These are phyloP conservation scores for Pezizomycotina sp. DNA, from an alignment of 2,329 filamentous ascomycete genomes.

Conservation along the genomic window DNA sequence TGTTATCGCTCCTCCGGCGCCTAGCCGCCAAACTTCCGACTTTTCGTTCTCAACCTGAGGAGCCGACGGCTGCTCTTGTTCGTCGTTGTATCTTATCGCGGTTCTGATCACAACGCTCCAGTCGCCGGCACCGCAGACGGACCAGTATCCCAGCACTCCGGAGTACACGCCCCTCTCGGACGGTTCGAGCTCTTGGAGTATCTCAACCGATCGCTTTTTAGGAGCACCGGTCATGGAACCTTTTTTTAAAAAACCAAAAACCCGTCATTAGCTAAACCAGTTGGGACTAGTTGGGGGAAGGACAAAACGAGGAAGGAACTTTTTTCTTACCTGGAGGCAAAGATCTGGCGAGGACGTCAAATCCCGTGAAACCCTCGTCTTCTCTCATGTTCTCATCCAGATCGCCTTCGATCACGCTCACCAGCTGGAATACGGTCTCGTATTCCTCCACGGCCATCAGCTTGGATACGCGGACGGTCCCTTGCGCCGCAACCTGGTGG, in stretches of 20 bases:
- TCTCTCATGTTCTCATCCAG: conserved; percentile 27
- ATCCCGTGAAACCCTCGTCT: conserved; percentile 39
- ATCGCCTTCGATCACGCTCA: conserved; percentile 65
- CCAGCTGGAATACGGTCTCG: conserved; percentile 77
- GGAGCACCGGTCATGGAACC: conserved; percentile 96
- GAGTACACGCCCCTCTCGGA: conserved; percentile 62
- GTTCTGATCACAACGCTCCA: conserved; percentile 85
- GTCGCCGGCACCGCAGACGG: conserved; percentile 67
- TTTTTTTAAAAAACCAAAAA: too few relatives aligned
- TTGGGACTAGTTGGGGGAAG: too few relatives aligned
- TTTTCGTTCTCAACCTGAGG: conserved; percentile 25
- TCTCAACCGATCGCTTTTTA: conserved; percentile 79
- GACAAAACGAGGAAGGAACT: too few relatives aligned
- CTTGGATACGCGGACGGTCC: conserved; percentile 57
- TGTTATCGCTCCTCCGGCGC: conserved; percentile 81
- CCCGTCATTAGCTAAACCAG: too few relatives aligned
- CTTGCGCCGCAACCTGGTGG: conserved; percentile 52
- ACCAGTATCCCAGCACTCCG: conserved; percentile 78
- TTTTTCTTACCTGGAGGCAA: conserved; percentile 77
- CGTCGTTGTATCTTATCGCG: conserved; percentile 55
- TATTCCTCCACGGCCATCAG: conserved; percentile 83
- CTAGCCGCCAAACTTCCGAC: conserved; percentile 58
- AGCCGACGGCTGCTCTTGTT: too few relatives aligned
- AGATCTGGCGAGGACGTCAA: conserved; percentile 60
- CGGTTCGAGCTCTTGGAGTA: conserved; percentile 52